Evolutionary conservation across 257 asterid species (phyloP).

Genomic region (Thymus quinquecostatus): DNA sequence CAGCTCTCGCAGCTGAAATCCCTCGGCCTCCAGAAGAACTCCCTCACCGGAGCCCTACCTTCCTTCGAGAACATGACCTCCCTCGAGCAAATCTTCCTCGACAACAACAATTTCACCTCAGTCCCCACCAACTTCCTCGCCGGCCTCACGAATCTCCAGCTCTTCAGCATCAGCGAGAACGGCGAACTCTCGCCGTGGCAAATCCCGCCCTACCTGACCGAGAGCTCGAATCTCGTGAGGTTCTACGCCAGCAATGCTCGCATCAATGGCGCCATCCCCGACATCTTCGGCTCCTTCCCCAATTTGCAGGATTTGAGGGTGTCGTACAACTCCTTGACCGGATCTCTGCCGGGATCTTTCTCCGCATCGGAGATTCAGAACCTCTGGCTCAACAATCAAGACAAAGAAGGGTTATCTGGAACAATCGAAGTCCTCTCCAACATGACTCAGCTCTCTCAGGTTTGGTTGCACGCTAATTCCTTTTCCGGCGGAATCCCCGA

Average conservation of each 20-base stretch:
- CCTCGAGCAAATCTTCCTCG: conserved; percentile 54
- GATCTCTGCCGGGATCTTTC: conserved; percentile 66
- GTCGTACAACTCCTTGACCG: conserved; percentile 76
- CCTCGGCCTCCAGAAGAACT: conserved; percentile 62
- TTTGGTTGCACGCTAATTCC: conserved; percentile 75
- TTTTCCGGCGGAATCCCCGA: conserved; percentile 87
- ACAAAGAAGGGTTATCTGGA: conserved; percentile 61
- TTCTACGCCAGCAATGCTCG: conserved; percentile 65
- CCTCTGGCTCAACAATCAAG: conserved; percentile 84
- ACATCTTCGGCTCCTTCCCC: conserved; percentile 59
- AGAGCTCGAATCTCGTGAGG: conserved; percentile 52
- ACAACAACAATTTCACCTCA: conserved; percentile 52
- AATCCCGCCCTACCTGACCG: conserved; percentile 58
- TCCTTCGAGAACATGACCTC: conserved; percentile 69
- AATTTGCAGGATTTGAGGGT: conserved; percentile 64
- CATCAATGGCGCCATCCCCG: conserved; percentile 65
- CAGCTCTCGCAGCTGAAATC: conserved; percentile 62
- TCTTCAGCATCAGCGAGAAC: conserved; percentile 60
- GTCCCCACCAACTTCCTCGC: conserved; percentile 60
- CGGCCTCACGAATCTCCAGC: conserved; percentile 52
- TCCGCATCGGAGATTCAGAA: conserved; percentile 67
- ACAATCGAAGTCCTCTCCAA: conserved; percentile 56
- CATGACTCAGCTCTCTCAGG: conserved; percentile 73
- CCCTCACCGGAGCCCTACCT: conserved; percentile 69
- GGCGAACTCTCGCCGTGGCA: conserved; percentile 53